These are phyloP conservation scores for Macrophomina phaseolina DNA, from an alignment of 2,329 filamentous ascomycete species.

Conservation along the genomic window DNA sequence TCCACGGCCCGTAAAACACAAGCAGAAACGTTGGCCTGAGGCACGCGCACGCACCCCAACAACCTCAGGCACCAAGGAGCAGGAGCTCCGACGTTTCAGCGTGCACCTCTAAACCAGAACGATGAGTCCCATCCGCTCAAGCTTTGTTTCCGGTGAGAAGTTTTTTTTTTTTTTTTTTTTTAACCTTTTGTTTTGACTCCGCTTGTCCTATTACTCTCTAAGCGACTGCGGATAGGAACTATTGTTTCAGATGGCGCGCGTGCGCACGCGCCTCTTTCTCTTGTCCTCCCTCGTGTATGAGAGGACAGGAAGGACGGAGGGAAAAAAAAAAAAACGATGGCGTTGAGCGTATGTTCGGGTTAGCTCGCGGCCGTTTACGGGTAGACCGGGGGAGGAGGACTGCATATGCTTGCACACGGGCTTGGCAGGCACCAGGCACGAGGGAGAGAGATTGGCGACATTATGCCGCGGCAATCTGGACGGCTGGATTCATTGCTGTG, in stretches of 20 bases:
- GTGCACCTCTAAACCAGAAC: not conserved
- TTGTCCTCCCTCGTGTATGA: too few relatives aligned
- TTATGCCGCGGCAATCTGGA: not conserved
- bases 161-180: not conserved
- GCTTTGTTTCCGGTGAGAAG: not conserved
- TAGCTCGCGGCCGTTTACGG: not conserved
- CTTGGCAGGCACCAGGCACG: slow-evolving; percentile 8
- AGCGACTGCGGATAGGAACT: not conserved
- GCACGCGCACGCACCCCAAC: not conserved
- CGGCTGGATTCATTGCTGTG: too few relatives aligned
- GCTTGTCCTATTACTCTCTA: too few relatives aligned
- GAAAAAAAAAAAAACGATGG: not conserved
- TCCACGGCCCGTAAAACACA: not conserved
- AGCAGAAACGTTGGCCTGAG: not conserved
- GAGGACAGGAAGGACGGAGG: not conserved
- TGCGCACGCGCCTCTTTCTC: not conserved
- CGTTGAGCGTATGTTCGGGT: not conserved
- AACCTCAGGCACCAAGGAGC: too few relatives aligned
- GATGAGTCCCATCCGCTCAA: not conserved
- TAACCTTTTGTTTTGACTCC: too few relatives aligned
- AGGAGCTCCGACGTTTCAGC: too few relatives aligned
- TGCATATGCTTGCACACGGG: not conserved
- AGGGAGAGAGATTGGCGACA: not conserved
- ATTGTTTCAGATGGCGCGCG: slow-evolving; percentile 6
- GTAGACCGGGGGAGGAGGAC: not conserved